A percentile compares a stretch with the other conserved stretches of the same genome.
Conservation (phyloP, 2,329 filamentous ascomycete genomes). For the Aquanectria penicillioides region DNA sequence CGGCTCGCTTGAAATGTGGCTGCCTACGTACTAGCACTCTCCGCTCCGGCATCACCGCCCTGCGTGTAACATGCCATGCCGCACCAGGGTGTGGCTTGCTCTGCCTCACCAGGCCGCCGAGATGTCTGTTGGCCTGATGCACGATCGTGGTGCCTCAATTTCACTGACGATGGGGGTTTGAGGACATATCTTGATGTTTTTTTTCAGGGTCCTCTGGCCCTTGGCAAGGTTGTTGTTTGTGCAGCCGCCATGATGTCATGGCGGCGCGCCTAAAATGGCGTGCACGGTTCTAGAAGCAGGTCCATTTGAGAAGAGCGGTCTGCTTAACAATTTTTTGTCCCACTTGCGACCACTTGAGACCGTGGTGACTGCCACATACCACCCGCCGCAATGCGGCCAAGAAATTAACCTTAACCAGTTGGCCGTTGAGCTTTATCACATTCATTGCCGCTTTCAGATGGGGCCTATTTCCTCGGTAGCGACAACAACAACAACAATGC, state of each 20-base stretch:
- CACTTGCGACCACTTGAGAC: not conserved
- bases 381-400: not conserved
- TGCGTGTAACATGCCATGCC: constrained; percentile 32
- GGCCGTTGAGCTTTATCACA: too few species aligned
- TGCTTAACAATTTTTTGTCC: constrained; percentile 37
- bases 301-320: constrained; percentile 29
- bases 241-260: constrained; percentile 26
- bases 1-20: constrained; percentile 1
- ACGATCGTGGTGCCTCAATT: not conserved
- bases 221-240: constrained; percentile 4
- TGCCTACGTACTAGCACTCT: constrained; percentile 13
- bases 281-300: constrained; percentile 24
- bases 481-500: too few species aligned
- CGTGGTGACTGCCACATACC: constrained; percentile 1
- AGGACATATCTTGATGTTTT: not conserved
- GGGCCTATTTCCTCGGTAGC: too few species aligned
- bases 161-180: not conserved
- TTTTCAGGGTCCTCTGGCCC: not conserved
- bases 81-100: constrained; percentile 1
- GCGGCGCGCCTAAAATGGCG: constrained; percentile 4
- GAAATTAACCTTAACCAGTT: constrained; percentile 22
- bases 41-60: constrained; percentile 26
- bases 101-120: not conserved
- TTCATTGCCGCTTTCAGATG: too few species aligned
- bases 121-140: not conserved